These are phyloP conservation scores for Monosporascus sp. DNA, from an alignment of 2,329 filamentous ascomycete species.

Conservation along the genomic window DNA sequence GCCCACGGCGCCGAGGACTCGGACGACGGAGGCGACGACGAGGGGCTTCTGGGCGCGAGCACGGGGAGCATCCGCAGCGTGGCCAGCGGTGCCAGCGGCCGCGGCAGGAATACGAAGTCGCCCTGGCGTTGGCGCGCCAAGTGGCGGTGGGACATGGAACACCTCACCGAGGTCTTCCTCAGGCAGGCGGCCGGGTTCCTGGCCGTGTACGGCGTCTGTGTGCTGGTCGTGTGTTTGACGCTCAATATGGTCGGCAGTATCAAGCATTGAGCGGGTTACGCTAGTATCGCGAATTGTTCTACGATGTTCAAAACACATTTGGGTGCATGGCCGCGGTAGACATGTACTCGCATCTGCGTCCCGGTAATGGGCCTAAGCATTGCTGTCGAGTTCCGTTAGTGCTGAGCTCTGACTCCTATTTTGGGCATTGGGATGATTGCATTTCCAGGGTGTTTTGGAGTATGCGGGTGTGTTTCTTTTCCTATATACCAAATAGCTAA, in stretches of 20 bases:
- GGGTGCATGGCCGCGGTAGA: neutral
- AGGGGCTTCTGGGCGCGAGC: constrained; percentile 38
- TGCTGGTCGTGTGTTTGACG: constrained; percentile 83
- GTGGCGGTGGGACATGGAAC: constrained; percentile 55
- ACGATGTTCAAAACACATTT: no score
- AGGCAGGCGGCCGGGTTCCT: constrained; percentile 70
- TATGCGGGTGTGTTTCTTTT: no score
- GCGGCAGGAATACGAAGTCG: constrained; percentile 29
- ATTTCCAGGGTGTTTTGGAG: no score
- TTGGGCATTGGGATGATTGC: no score
- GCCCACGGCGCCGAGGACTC: constrained; percentile 39
- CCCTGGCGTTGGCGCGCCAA: constrained; percentile 48
- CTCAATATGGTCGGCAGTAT: constrained; percentile 79
- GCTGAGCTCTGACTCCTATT: no score
- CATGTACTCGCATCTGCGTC: neutral
- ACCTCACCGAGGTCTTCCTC: constrained; percentile 60
- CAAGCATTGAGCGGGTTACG: constrained; percentile 41
- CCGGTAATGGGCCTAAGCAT: no score
- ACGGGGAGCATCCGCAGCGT: constrained; percentile 39
- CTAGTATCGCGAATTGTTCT: neutral
- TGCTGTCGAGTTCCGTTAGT: no score
- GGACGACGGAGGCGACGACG: constrained; percentile 27
- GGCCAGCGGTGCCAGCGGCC: constrained; percentile 29
- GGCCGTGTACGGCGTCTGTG: constrained; percentile 74
- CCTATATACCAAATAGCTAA: no score